These are phyloP conservation scores for Rhizopogon salebrosus DNA, from an alignment of 768 basidiomycete species.

Conservation along the genomic window DNA sequence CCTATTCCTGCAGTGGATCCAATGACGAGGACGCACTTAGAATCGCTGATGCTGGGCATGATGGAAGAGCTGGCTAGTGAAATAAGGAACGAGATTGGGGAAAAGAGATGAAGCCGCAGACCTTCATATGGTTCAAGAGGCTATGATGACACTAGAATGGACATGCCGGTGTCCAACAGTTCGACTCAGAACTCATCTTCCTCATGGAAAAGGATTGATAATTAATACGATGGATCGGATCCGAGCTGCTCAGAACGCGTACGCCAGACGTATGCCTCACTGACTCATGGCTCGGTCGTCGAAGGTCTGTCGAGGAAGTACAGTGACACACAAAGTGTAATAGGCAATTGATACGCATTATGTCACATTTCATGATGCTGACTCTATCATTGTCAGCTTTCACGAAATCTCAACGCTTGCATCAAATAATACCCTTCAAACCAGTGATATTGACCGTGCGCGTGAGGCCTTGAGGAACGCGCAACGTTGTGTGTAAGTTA, in stretches of 20 bases:
- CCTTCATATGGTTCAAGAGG: too few relatives aligned
- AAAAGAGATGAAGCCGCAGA: background rate
- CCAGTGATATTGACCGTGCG: too few relatives aligned
- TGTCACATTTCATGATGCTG: background rate
- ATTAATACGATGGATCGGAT: background rate
- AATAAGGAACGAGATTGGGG: background rate
- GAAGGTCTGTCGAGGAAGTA: background rate
- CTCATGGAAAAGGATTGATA: background rate
- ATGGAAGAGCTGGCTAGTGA: background rate
- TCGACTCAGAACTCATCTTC: background rate
- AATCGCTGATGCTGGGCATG: conserved; percentile 36
- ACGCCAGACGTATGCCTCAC: too few relatives aligned
- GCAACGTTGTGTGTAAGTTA: too few relatives aligned
- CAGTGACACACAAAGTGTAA: too few relatives aligned
- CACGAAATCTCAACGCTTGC: background rate
- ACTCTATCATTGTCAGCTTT: background rate
- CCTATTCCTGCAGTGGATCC: conserved; percentile 61
- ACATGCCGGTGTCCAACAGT: too few relatives aligned
- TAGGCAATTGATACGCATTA: too few relatives aligned
- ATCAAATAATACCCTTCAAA: background rate
- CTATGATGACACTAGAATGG: background rate
- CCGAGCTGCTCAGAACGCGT: background rate
- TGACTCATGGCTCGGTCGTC: background rate
- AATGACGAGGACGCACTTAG: conserved; percentile 47
- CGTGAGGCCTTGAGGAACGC: background rate